Percentiles rank a stretch among this genome's conserved stretches.
These are phyloP conservation scores for Puccinellia tenuiflora DNA, from an alignment of 176 grass and related monocot genomes.

Conservation along the genomic window DNA sequence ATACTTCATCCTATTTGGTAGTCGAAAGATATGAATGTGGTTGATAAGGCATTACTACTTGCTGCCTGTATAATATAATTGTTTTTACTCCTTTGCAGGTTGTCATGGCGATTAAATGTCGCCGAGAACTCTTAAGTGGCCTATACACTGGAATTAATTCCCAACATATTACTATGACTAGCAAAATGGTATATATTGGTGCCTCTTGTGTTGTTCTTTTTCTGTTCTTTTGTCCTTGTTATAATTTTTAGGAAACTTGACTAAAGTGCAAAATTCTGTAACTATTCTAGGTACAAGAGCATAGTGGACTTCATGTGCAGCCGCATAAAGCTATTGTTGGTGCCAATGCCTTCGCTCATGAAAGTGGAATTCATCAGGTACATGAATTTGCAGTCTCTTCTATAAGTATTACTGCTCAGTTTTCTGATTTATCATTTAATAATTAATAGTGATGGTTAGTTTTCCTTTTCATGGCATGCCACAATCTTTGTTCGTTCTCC, in stretches of 20 bases:
- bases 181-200: slow-evolving; percentile 72
- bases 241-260: slow-evolving; percentile 5
- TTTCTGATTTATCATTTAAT: not conserved
- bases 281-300: slow-evolving; percentile 81
- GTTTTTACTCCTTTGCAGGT: slow-evolving; percentile 41
- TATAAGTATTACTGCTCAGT: not conserved
- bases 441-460: not conserved
- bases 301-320: slow-evolving; percentile 85
- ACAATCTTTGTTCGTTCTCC: not conserved
- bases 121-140: slow-evolving; percentile 66
- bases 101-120: slow-evolving; percentile 89
- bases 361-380: slow-evolving; percentile 99
- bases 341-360: slow-evolving; percentile 99
- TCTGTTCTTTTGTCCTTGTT: not conserved
- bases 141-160: slow-evolving; percentile 87
- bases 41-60: not conserved
- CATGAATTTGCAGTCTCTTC: not conserved
- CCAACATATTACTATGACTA: slow-evolving; percentile 77
- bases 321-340: slow-evolving; percentile 99
- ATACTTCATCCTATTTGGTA: not conserved
- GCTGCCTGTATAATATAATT: not conserved
- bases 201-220: not conserved
- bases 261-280: slow-evolving; percentile 1
- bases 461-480: not conserved
- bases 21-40: not conserved